Evolutionary conservation across 768 basidiomycete genomes (phyloP).

Genomic region (Rickenella mellea): DNA sequence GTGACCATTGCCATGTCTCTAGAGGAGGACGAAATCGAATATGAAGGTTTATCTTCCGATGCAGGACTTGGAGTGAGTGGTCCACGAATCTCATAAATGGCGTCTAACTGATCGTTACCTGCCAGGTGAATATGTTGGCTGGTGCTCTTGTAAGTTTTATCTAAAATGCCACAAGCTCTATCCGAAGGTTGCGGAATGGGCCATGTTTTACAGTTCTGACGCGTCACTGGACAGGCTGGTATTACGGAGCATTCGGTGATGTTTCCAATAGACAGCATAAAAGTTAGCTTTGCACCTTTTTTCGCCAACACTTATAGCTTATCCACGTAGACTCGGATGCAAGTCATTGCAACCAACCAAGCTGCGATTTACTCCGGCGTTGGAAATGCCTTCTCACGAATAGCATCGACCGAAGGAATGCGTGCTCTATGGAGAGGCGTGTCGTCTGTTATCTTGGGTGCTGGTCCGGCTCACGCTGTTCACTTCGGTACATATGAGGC

Average conservation of each 20-base stretch:
- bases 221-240: slow-evolving; percentile 68
- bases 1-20: background rate
- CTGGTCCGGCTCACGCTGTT: slow-evolving; percentile 95
- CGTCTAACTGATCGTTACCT: slow-evolving; percentile 9
- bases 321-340: slow-evolving; percentile 84
- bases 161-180: background rate
- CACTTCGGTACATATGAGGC: slow-evolving; percentile 96
- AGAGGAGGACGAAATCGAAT: slow-evolving; percentile 39
- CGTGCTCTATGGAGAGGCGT: slow-evolving; percentile 93
- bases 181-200: no score
- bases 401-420: slow-evolving; percentile 90
- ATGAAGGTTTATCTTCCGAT: slow-evolving; percentile 64
- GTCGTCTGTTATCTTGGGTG: slow-evolving; percentile 89
- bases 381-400: slow-evolving; percentile 83
- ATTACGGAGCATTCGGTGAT: slow-evolving; percentile 99
- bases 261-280: slow-evolving; percentile 98
- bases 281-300: slow-evolving; percentile 43
- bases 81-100: slow-evolving; percentile 6
- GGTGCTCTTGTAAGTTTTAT: slow-evolving; percentile 74
- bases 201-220: no score
- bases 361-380: slow-evolving; percentile 83
- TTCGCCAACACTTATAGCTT: no score
- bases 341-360: slow-evolving; percentile 84
- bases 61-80: slow-evolving; percentile 62
- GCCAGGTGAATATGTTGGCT: slow-evolving; percentile 91